These are phyloP conservation scores for Exophiala sp. DNA, from an alignment of 2,329 filamentous ascomycete species.

Conservation along the genomic window DNA sequence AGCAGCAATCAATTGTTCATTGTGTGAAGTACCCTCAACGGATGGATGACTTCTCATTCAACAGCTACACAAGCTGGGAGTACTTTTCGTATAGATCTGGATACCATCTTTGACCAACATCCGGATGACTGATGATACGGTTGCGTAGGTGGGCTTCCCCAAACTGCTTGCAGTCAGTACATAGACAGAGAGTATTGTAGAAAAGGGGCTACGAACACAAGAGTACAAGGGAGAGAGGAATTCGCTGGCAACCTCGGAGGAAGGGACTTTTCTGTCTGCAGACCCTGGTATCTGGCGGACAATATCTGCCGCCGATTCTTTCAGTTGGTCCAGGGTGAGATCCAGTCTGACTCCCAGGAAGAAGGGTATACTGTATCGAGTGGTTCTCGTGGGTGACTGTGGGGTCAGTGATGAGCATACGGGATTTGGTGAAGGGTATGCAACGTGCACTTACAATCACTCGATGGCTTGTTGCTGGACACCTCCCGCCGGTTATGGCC, in stretches of 20 bases:
- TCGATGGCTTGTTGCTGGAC: slow-evolving; percentile 39
- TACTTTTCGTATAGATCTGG: slow-evolving; percentile 1
- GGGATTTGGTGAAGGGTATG: background rate
- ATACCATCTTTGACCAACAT: slow-evolving; percentile 5
- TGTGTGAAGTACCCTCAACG: too few relatives aligned
- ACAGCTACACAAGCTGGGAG: background rate
- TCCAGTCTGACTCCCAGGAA: slow-evolving; percentile 48
- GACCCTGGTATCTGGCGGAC: background rate
- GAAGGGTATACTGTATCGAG: slow-evolving; percentile 47
- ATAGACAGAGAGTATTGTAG: background rate
- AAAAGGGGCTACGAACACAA: background rate
- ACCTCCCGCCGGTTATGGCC: slow-evolving; percentile 51
- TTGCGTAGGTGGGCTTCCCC: background rate
- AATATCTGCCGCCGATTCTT: background rate
- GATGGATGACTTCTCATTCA: too few relatives aligned
- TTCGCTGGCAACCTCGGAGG: slow-evolving; percentile 1
- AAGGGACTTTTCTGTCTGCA: background rate
- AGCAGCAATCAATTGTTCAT: background rate
- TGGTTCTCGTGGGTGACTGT: slow-evolving; percentile 32
- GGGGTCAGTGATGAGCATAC: background rate
- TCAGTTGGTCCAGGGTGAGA: slow-evolving; percentile 2
- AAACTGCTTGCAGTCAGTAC: background rate
- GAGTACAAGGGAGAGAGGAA: background rate
- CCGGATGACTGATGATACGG: slow-evolving; percentile 3
- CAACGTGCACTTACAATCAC: slow-evolving; percentile 31